Percentiles rank a stretch among this genome's conserved stretches.
Evolutionary conservation across 495 filamentous ascomycete genomes (phyloP).

Genomic region (Penicillium nucicola): DNA sequence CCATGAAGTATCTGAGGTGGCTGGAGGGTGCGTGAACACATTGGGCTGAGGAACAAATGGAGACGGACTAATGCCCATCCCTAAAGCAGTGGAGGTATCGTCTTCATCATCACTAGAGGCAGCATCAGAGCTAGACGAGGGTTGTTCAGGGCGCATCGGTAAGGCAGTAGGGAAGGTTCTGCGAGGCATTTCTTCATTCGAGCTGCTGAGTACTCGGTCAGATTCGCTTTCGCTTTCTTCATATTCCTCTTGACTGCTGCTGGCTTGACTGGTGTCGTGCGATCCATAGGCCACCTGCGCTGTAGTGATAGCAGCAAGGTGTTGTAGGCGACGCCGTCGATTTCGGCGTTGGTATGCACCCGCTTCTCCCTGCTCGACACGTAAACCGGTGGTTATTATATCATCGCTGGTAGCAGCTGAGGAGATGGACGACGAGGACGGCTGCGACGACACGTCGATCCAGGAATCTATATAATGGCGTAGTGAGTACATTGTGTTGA

Average conservation of each 20-base stretch:
- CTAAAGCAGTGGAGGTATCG: constrained; percentile 78
- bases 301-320: constrained; percentile 41
- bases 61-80: constrained; percentile 54
- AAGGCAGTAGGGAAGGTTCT: constrained; percentile 20
- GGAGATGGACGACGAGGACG: constrained; percentile 87
- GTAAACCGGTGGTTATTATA: constrained; percentile 80
- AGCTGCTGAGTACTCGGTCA: constrained; percentile 79
- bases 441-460: constrained; percentile 92
- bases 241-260: constrained; percentile 88
- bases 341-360: constrained; percentile 38
- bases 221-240: constrained; percentile 84
- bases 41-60: constrained; percentile 84
- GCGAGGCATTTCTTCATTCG: constrained; percentile 67
- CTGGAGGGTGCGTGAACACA: constrained; percentile 82
- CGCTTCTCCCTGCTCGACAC: constrained; percentile 56
- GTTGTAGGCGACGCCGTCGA: constrained; percentile 54
- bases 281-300: constrained; percentile 49
- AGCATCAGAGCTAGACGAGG: constrained; percentile 38
- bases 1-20: constrained; percentile 49
- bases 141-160: constrained; percentile 18
- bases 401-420: constrained; percentile 74
- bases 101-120: constrained; percentile 65
- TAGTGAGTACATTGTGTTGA: constrained; percentile 51
- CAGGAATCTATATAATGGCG: constrained; percentile 77
- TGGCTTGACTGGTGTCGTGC: constrained; percentile 31